Base-by-base conservation (phyloP, 768 basidiomycete genomes). In the Phlegmacium glaucopus region DNA sequence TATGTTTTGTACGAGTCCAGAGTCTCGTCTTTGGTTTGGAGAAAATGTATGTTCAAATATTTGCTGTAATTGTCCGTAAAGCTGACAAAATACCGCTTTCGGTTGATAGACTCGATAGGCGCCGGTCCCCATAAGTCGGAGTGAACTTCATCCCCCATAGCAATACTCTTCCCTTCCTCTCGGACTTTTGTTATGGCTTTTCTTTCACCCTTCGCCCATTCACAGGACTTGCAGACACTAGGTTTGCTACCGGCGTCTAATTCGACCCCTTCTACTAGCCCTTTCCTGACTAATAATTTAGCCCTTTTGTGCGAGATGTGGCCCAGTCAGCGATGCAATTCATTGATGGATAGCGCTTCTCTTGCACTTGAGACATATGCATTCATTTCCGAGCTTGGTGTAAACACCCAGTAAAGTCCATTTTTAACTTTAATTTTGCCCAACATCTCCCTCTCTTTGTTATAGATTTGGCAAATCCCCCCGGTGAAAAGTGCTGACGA, bases 21-120 rank as follows among this genome's bases (percentile, higher is more conserved):
- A 8, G 56, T 52, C 17, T 63, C 39, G 37, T 61, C 61, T 50
- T 74, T 74, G 4, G 43, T 48, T 3, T 45, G 45, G 3, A 70
- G 39, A 15, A 64, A 53, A 34, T 58, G 50, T 12, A 67, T 27
- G 4, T 45, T 44, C 6, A 54, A 48, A 13, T 8, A 32, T 8
- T 13, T 8, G 30, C 30, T 32, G 30, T 32, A 13, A 13, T 32
- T 13, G 30, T 30, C 39, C 41, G 16, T 52, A 39, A 0, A 68
- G 3, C 53, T 55, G 25, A 62, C 48, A 38, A 59, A 68, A 37
- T 71, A 72, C 4, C 41, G 28, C 13, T 54, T 46, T 12, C 30
- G 32, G 26, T 49, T 35, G 12, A 42, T 30, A 26, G 47, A 42
- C 36, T 43, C 27, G 5, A 26, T 27, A 12, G 47, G 9, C 22